Conservation (phyloP, 768 basidiomycete species). For the Calocybe cyanea region DNA sequence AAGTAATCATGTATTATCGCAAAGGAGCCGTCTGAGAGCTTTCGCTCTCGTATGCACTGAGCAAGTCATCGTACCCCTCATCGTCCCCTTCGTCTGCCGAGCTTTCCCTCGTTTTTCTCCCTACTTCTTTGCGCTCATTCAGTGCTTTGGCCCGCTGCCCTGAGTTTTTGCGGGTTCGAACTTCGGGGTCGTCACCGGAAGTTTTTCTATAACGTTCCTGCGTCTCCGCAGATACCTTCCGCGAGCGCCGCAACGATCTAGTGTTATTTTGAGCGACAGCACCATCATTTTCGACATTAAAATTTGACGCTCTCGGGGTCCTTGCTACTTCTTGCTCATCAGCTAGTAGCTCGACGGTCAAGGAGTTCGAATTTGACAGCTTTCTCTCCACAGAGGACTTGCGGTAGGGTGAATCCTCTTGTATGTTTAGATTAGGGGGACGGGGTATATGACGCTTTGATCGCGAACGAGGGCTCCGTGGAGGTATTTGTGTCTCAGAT, state of each 20-base stretch:
- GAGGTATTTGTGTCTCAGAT: constrained; percentile 31
- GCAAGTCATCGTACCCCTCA: constrained; percentile 68
- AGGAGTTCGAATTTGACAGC: constrained; percentile 39
- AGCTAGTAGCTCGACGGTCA: constrained; percentile 50
- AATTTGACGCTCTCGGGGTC: constrained; percentile 56
- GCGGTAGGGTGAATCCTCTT: constrained; percentile 23
- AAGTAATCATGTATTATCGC: constrained; percentile 1
- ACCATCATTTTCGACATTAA: constrained; percentile 33
- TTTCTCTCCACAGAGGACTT: constrained; percentile 28
- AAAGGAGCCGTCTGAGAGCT: constrained; percentile 18
- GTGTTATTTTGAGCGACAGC: constrained; percentile 23
- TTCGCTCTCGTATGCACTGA: constrained; percentile 82
- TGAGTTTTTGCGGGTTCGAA: constrained; percentile 43
- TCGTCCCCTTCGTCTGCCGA: constrained; percentile 78
- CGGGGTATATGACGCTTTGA: constrained; percentile 47
- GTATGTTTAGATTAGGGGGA: constrained; percentile 46
- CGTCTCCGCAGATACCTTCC: constrained; percentile 39
- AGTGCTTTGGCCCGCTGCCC: constrained; percentile 44
- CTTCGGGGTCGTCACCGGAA: constrained; percentile 30
- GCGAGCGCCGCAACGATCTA: constrained; percentile 27
- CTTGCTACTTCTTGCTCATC: constrained; percentile 44
- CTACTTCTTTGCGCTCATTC: constrained; percentile 34
- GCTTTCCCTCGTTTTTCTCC: constrained; percentile 48
- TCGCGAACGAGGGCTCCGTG: constrained; percentile 43
- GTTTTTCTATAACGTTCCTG: constrained; percentile 27